Percentiles rank a stretch among this genome's conserved stretches.
Evolutionary conservation across 2,329 filamentous ascomycete genomes (phyloP).

Genomic region (Chaetomiaceae sp.): DNA sequence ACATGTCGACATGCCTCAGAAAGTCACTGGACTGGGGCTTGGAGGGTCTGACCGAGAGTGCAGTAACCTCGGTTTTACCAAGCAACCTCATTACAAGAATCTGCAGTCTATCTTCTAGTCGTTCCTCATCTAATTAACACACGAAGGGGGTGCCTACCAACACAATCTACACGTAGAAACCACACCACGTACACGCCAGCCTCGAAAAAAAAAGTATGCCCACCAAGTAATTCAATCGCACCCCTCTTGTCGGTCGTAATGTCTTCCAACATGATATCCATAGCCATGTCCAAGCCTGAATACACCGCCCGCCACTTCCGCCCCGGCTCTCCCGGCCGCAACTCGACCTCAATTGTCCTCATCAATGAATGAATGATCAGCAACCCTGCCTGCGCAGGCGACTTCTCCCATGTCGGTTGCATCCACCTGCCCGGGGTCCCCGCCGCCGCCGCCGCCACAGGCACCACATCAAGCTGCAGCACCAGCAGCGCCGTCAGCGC

Average conservation of each 20-base stretch:
- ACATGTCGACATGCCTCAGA: too few species aligned
- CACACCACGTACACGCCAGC: too few species aligned
- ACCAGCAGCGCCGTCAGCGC: constrained; percentile 24
- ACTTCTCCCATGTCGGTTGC: constrained; percentile 25
- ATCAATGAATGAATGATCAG: constrained; percentile 24
- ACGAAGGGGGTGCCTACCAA: too few species aligned
- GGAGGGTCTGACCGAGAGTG: too few species aligned
- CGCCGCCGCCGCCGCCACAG: too few species aligned
- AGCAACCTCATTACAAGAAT: too few species aligned
- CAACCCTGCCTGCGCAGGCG: constrained; percentile 23
- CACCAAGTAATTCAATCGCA: not conserved
- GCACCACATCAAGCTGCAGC: constrained; percentile 22
- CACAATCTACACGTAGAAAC: too few species aligned
- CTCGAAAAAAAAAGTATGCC: too few species aligned
- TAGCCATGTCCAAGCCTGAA: constrained; percentile 20
- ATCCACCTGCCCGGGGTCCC: constrained; percentile 24
- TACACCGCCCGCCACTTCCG: constrained; percentile 24
- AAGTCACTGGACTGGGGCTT: too few species aligned
- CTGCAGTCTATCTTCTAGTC: too few species aligned
- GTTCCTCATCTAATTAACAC: too few species aligned
- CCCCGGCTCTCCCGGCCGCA: constrained; percentile 16
- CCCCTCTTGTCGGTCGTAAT: constrained; percentile 2
- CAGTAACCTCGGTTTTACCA: too few species aligned
- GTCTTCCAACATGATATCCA: constrained; percentile 31
- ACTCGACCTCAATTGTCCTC: constrained; percentile 26